Evolutionary conservation across 2,329 filamentous ascomycete species (phyloP), one percentile per base, ranked within the genome.

Genomic region (Tolypocladium paradoxum): DNA sequence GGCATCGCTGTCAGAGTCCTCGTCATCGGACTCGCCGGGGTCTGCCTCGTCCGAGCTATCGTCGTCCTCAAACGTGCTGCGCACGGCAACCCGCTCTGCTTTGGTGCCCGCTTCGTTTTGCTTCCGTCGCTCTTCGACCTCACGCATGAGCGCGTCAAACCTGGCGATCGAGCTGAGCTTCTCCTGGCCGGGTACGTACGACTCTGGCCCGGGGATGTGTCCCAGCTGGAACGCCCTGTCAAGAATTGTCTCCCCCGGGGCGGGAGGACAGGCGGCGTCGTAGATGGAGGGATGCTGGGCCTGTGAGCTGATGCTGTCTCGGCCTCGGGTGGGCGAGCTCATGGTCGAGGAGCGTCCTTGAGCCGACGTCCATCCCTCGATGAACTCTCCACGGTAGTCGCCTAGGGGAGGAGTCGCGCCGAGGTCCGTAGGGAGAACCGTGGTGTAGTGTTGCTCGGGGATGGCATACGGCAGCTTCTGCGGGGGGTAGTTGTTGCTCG

Each of bases 101-200:
- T 61, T 61, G 51, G 66, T 61, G 24, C 61, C 58, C 11, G 69
- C 67, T 43, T 73, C 68, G 31, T 68, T 68, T 49, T 70, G 69
- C 58, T 69, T 70, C 53, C 72, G 68, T 50, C 73, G 76, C 53
- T 76, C 73, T 38, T 85, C 83, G 22, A 72, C 71, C 58, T 84
- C 79, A 24, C 75, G 72, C 83, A 86, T 85, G 45, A 86, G 65
- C 3, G 82, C 82, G 51, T 85, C 83, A 52, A 85, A 86, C 24
- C 81, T 74, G 11, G 82, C 83, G 34, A 85, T 71, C 0, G 82
- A 85, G 58, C 77, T 85, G 18, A 85, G 68, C 54, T 84, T 83
- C 58, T 84, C 81, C 56, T 83, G 80, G 4, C 81, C 81, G 0
- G 76, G 74, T 2, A 74, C 59, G 49, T 77, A 71, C 8, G 69